Evolutionary conservation across 2,329 filamentous ascomycete species (phyloP).

Genomic region (Colletotrichum endophyticum): DNA sequence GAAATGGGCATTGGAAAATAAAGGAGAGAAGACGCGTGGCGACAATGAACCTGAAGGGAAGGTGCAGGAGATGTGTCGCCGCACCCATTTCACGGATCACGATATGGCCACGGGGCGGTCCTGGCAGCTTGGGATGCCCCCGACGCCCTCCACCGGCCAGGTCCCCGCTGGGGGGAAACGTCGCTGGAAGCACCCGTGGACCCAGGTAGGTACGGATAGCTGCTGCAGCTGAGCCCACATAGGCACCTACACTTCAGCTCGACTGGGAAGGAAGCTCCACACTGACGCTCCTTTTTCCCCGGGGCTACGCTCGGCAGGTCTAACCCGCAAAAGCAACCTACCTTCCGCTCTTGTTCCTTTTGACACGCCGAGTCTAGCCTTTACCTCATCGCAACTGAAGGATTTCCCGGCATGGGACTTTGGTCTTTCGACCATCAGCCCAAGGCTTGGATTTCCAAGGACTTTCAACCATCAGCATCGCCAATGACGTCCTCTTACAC

Average conservation of each 20-base stretch:
- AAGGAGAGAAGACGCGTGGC: conserved; percentile 20
- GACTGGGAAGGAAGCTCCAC: conserved; percentile 2
- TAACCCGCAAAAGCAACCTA: not conserved
- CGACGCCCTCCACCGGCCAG: not conserved
- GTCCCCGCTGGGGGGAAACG: not conserved
- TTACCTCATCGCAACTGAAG: not conserved
- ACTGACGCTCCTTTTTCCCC: not conserved
- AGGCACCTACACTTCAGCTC: not conserved
- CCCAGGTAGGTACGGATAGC: not conserved
- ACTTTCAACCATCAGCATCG: not conserved
- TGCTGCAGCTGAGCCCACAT: not conserved
- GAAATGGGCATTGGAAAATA: not conserved
- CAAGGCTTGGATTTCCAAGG: not conserved
- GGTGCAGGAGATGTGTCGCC: not conserved
- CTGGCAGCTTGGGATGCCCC: not conserved
- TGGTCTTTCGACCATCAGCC: not conserved
- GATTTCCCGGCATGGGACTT: not conserved
- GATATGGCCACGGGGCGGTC: conserved; percentile 5
- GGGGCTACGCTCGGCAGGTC: not conserved
- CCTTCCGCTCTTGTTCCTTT: not conserved
- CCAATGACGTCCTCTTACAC: not conserved
- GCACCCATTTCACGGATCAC: conserved; percentile 13
- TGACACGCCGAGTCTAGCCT: not conserved
- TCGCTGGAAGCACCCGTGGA: not conserved
- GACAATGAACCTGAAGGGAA: not conserved